Percentiles rank a stretch among this genome's conserved stretches.
These are phyloP conservation scores for Candida nitratophila DNA, from an alignment of 805 yeast species.

Conservation along the genomic window DNA sequence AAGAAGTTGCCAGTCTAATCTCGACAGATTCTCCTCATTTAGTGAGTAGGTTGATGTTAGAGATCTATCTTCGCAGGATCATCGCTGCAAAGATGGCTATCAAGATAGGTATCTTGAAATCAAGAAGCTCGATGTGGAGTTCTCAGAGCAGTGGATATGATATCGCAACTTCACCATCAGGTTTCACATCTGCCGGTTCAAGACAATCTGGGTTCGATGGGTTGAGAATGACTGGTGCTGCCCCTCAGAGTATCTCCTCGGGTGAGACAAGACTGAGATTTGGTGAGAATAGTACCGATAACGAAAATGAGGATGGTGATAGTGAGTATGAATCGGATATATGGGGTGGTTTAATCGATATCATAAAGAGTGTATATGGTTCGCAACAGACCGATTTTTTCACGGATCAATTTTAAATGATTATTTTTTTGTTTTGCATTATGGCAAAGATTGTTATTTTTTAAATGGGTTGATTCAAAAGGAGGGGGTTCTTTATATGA, in stretches of 20 bases:
- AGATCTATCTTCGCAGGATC: constrained; percentile 25
- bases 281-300: neutral
- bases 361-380: constrained; percentile 49
- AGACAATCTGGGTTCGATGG: neutral
- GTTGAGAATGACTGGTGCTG: neutral
- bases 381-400: constrained; percentile 19
- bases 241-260: neutral
- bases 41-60: constrained; percentile 19
- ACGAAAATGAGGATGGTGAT: neutral
- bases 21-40: constrained; percentile 2
- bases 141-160: too few species aligned
- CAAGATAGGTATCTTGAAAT: constrained; percentile 15
- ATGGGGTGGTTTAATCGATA: constrained; percentile 36
- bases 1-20: neutral
- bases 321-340: constrained; percentile 6
- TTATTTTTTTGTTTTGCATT: too few species aligned
- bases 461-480: too few species aligned
- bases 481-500: too few species aligned
- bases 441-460: neutral
- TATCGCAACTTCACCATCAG: neutral
- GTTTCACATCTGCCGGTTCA: neutral
- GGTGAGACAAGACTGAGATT: constrained; percentile 4
- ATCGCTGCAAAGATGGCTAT: constrained; percentile 23
- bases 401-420: constrained; percentile 11
- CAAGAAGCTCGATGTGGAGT: constrained; percentile 7